A percentile compares a stretch with the other conserved stretches of the same genome.
These are phyloP conservation scores for Nannizziopsis barbatae DNA, from an alignment of 2,329 filamentous ascomycete species.

Conservation along the genomic window DNA sequence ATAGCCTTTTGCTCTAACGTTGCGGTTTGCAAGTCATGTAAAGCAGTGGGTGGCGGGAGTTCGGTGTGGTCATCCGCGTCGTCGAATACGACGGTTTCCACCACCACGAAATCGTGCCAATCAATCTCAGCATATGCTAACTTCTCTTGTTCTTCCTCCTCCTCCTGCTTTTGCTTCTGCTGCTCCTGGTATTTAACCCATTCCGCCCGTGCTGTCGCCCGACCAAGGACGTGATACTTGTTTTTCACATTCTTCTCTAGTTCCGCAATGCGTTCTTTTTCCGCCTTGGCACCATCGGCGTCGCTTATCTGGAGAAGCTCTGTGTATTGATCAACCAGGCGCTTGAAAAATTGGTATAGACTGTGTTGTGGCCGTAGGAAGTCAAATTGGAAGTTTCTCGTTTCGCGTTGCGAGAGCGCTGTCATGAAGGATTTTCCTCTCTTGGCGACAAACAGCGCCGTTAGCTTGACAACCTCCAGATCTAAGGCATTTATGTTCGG, in stretches of 20 bases:
- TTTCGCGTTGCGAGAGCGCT: conserved; percentile 73
- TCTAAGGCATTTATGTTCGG: conserved; percentile 94
- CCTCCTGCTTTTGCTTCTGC: conserved; percentile 80
- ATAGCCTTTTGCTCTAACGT: conserved; percentile 91
- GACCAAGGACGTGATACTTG: conserved; percentile 66
- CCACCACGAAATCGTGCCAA: conserved; percentile 94
- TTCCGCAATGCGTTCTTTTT: conserved; percentile 60
- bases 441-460: conserved; percentile 83
- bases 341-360: conserved; percentile 88
- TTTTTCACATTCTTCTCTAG: conserved; percentile 65
- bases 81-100: conserved; percentile 87
- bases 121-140: conserved; percentile 75
- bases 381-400: conserved; percentile 87
- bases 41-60: conserved; percentile 75
- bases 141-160: conserved; percentile 72
- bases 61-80: conserved; percentile 77
- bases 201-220: conserved; percentile 75
- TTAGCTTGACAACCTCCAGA: conserved; percentile 60
- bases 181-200: conserved; percentile 75
- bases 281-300: conserved; percentile 57
- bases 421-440: conserved; percentile 90
- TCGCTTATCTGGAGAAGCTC: conserved; percentile 58
- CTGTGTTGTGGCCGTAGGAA: conserved; percentile 93
- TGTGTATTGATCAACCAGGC: conserved; percentile 89
- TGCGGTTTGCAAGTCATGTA: conserved; percentile 85